Percentiles rank a stretch among this genome's conserved stretches.
Evolutionary conservation across 31 red algal species (phyloP).

Genomic region (Asparagopsis taxiformis): DNA sequence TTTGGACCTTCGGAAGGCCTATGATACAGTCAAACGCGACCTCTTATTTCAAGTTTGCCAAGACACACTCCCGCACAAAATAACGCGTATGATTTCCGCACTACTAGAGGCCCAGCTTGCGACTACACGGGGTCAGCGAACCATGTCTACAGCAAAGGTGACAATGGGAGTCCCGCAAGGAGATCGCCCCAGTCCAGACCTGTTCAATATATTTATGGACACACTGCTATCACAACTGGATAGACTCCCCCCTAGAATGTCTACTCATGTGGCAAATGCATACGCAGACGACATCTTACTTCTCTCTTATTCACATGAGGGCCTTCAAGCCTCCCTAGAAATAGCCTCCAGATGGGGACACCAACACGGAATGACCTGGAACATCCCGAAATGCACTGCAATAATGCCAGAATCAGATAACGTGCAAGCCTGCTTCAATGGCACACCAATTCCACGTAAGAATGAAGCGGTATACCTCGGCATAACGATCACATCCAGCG

Average conservation of each 20-base stretch:
- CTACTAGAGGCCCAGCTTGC: not conserved
- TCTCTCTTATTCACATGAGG: not conserved
- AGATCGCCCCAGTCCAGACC: slow-evolving; percentile 1
- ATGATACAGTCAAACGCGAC: not conserved
- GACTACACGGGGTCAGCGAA: not conserved
- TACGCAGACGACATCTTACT: slow-evolving; percentile 3
- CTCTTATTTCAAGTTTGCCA: not conserved
- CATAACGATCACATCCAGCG: not conserved
- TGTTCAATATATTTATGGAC: slow-evolving; percentile 26
- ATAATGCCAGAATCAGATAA: not conserved
- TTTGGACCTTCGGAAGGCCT: slow-evolving; percentile 7
- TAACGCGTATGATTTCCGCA: not conserved
- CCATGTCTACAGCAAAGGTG: not conserved
- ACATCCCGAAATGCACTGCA: not conserved
- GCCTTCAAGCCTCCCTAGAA: not conserved
- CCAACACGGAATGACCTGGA: not conserved
- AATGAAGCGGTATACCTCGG: not conserved
- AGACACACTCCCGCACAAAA: not conserved
- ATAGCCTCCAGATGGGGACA: not conserved
- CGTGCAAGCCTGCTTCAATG: not conserved
- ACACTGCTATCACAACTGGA: not conserved
- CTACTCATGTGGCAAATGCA: not conserved
- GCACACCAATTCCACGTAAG: not conserved
- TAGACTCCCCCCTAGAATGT: not conserved
- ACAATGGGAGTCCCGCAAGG: slow-evolving; percentile 14